Evolutionary conservation across 345 rosid species (phyloP).

Genomic region (Ricinus communis): DNA sequence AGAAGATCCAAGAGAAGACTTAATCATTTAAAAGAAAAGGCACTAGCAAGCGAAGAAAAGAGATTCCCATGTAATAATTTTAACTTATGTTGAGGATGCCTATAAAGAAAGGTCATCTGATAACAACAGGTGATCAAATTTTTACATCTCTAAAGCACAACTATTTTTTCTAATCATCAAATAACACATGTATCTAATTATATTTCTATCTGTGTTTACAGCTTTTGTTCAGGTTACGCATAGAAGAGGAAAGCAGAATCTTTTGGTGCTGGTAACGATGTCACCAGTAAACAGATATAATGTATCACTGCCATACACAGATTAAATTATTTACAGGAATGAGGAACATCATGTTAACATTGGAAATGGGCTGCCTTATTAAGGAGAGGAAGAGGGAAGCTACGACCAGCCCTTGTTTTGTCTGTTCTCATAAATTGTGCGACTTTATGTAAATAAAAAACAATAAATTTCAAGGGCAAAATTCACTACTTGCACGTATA

Average conservation of each 20-base stretch:
- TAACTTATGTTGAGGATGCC: not conserved
- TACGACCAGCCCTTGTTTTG: not conserved
- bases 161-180: too few relatives aligned
- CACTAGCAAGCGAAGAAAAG: not conserved
- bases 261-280: not conserved
- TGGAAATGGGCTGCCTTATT: not conserved
- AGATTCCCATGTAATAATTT: not conserved
- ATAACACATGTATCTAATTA: too few relatives aligned
- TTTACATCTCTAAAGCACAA: not conserved
- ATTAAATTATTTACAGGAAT: not conserved
- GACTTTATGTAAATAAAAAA: not conserved
- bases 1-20: slow-evolving; percentile 17
- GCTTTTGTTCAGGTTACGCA: not conserved
- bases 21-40: not conserved
- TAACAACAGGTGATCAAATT: not conserved
- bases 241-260: not conserved
- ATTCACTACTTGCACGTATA: not conserved
- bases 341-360: not conserved
- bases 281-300: not conserved
- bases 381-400: not conserved
- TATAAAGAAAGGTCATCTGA: not conserved
- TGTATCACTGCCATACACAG: not conserved
- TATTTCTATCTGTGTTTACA: too few relatives aligned
- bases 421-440: not conserved
- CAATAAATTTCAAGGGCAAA: not conserved